Evolutionary conservation across 202 grass and related monocot species (phyloP), one percentile per base, ranked within the genome.

Genomic region (Carex arenaria): DNA sequence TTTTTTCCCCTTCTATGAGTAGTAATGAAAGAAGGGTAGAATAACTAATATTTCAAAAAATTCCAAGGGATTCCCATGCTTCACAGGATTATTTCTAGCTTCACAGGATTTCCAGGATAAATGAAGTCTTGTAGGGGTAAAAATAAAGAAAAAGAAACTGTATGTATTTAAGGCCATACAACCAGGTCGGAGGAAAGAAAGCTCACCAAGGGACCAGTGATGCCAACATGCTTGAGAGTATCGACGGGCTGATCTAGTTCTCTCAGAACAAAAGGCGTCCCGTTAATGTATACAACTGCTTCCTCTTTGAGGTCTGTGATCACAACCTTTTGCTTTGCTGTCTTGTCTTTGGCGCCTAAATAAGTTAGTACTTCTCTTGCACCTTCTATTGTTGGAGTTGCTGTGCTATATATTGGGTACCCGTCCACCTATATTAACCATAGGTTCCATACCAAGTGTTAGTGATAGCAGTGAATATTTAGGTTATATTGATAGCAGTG

Each of bases 141-240:
- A n/a, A 57, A 10, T 74, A 54, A 74, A 74, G 47, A 76, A 76
- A 76, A 57, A 52, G 10, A 56, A 30, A 49, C 26, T 10, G 23
- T 76, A 34, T 3, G 55, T 26, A 62, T 31, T 55, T 57, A 76
- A 56, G 51, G 14, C 72, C 51, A 57, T 52, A 52, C 20, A 73
- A 73, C 40, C 20, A 14, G 23, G 19, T 15, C 14, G 83, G 66
- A 49, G n/a, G 26, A 84, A 28, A 86, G 57, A 57, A 72, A 75
- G 53, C 79, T 95, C 82, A 98, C 96, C 91, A 92, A 84, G 60
- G 91, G 91, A 45, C 96, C 93, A 62, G 92, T 95, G 88, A 98
- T 98, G 78, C 96, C 96, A 90, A 95, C 96, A 98, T 98, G 96
- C 88, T 98, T 98, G 62, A 95, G 91, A 78, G 96, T 98, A 92